Evolutionary conservation across 1,284 basidiomycete genomes (phyloP).

Genomic region (Phenoliferia sp.): DNA sequence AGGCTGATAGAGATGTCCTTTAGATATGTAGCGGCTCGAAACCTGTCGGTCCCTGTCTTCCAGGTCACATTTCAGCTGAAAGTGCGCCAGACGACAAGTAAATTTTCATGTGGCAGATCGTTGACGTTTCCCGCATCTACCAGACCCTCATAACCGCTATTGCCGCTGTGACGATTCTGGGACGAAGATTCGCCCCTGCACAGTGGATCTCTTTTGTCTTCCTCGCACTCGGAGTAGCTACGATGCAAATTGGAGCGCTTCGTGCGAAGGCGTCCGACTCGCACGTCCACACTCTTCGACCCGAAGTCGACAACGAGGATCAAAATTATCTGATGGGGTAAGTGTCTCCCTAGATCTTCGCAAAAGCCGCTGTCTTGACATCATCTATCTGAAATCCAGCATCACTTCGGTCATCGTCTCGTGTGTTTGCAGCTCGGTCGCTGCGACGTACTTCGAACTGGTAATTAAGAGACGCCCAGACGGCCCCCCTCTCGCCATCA

Average conservation of each 20-base stretch:
- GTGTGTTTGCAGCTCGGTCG: constrained; percentile 44
- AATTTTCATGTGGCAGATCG: neutral
- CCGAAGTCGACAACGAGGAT: constrained; percentile 9
- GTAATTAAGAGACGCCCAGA: constrained; percentile 37
- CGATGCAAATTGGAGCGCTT: constrained; percentile 41
- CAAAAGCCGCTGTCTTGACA: no score
- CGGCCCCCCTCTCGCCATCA: constrained; percentile 7
- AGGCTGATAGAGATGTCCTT: neutral
- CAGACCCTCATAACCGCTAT: constrained; percentile 43
- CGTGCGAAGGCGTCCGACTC: constrained; percentile 18
- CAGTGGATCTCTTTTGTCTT: constrained; percentile 43
- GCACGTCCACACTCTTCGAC: constrained; percentile 15
- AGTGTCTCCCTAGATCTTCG: no score
- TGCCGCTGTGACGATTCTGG: constrained; percentile 42
- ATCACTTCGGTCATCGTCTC: constrained; percentile 41
- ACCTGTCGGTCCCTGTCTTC: constrained; percentile 43
- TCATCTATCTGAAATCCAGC: no score
- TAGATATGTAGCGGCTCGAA: constrained; percentile 41
- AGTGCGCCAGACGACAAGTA: constrained; percentile 21
- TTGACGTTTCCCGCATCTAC: neutral
- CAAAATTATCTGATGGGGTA: constrained; percentile 41
- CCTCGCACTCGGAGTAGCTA: constrained; percentile 42
- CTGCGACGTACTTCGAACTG: constrained; percentile 44
- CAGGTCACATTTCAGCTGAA: constrained; percentile 45
- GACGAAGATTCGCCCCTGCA: constrained; percentile 37